Evolutionary conservation across 2,329 filamentous ascomycete genomes (phyloP).

Genomic region (Cladosporium sp.): DNA sequence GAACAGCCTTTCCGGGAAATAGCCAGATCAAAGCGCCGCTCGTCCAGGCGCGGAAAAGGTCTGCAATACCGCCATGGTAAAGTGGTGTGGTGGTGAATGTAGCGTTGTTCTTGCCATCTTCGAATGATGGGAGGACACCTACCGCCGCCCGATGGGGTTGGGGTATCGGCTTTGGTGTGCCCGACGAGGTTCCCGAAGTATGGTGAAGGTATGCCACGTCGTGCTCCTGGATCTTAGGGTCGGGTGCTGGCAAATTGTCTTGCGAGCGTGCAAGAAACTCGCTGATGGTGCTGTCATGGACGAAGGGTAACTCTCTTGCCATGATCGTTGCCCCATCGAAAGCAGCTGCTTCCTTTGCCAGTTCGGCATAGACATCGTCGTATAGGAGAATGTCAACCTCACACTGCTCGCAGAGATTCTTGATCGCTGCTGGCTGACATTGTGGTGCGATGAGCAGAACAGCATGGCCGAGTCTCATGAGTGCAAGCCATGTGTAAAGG

Average conservation of each 20-base stretch:
- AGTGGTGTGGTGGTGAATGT: conserved; percentile 63
- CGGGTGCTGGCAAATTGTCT: neutral
- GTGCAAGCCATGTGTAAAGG: conserved; percentile 55
- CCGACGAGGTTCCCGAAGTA: conserved; percentile 61
- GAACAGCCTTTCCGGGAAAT: conserved; percentile 53
- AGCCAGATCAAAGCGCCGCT: conserved; percentile 57
- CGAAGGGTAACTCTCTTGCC: conserved; percentile 3
- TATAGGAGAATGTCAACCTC: conserved; percentile 42
- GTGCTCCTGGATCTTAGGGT: conserved; percentile 20
- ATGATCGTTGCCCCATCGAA: neutral
- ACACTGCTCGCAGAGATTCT: conserved; percentile 49
- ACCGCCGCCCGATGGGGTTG: conserved; percentile 54
- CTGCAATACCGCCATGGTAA: conserved; percentile 61
- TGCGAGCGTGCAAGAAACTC: neutral
- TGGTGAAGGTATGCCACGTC: conserved; percentile 57
- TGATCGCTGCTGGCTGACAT: conserved; percentile 44
- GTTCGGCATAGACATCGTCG: conserved; percentile 37
- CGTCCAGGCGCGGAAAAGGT: conserved; percentile 59
- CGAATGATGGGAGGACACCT: conserved; percentile 50
- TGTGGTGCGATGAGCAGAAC: conserved; percentile 55
- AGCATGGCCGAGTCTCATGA: conserved; percentile 52
- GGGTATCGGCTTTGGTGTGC: conserved; percentile 58
- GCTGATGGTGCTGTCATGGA: neutral
- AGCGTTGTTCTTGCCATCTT: conserved; percentile 33
- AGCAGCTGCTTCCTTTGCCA: conserved; percentile 27